Conservation (phyloP, 805 yeast genomes). For the Naumovozyma baii region DNA sequence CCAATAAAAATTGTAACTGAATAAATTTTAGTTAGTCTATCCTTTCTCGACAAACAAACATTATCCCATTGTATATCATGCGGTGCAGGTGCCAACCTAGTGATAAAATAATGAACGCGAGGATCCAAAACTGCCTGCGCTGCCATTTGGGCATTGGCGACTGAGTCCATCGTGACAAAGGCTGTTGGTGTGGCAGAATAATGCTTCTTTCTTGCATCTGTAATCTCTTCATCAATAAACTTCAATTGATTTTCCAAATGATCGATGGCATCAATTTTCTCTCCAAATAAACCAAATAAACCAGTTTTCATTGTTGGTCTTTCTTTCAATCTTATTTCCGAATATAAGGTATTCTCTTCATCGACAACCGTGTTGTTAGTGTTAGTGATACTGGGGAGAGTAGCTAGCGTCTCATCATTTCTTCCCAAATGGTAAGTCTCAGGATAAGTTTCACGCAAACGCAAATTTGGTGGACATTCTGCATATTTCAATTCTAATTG, state of each 20-base stretch:
- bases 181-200: slow-evolving; percentile 85
- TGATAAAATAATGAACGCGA: slow-evolving; percentile 69
- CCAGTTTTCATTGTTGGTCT: slow-evolving; percentile 62
- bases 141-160: slow-evolving; percentile 91
- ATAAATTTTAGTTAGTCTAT: slow-evolving; percentile 49
- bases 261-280: slow-evolving; percentile 71
- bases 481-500: slow-evolving; percentile 47
- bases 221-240: slow-evolving; percentile 60
- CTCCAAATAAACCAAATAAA: slow-evolving; percentile 53
- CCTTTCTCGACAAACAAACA: slow-evolving; percentile 67
- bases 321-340: slow-evolving; percentile 26
- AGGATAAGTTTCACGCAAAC: slow-evolving; percentile 15
- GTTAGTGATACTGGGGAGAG: slow-evolving; percentile 1
- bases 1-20: slow-evolving; percentile 34
- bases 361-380: slow-evolving; percentile 7
- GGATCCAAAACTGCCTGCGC: slow-evolving; percentile 95
- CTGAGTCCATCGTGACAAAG: slow-evolving; percentile 88
- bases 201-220: slow-evolving; percentile 52
- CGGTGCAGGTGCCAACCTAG: slow-evolving; percentile 89
- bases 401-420: slow-evolving; percentile 1
- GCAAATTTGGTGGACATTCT: slow-evolving; percentile 24
- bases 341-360: slow-evolving; percentile 18
- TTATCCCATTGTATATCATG: slow-evolving; percentile 92
- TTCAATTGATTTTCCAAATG: slow-evolving; percentile 60
- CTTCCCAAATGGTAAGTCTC: slow-evolving; percentile 20